Base-by-base conservation (phyloP, 495 filamentous ascomycete genomes). In the Hypoxylon lienhwacheense region DNA sequence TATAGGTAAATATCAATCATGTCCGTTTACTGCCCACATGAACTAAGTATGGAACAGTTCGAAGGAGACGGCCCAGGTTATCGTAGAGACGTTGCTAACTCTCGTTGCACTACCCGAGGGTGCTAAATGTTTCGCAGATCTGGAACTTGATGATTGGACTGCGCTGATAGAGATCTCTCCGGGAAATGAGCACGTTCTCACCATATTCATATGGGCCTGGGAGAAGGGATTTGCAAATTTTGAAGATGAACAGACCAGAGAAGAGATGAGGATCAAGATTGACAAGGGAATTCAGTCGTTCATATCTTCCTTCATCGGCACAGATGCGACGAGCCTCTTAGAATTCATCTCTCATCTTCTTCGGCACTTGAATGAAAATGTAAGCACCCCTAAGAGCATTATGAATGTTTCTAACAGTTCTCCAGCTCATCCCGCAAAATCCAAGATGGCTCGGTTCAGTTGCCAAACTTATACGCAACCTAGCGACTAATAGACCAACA, bases 151-250 rank as follows among this genome's bases (percentile, higher is more conserved):
- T 5, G 76, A 81, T 53, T 44, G 81, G 39, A 69, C 61, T 3
- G 70, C 81, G 8, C 53, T 85, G 43, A 73, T 76, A 28, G 79
- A 82, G 46, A 70, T 80, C 28, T 73, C 77, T 0, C 70, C 72
- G n/a, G 75, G 79, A 21, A 65, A 83, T 16, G 68, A 77, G 2
- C 67, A 77, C 14, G 77, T 70, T 3, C 57, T 81, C 6, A 73
- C 82, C 8, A 68, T 79, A n/a, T 59, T 85, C 29, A 62, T 66
- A 15, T 74, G 76, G 48, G 73, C 77, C 5, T 83, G 81, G 70
- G 66, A 78, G 14, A 80, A 72, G 54, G 63, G 63, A 28, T 61
- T 53, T 47, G 24, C 55, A 11, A 33, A 39, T 4, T 14, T 60
- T 21, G 14, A 64, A 46, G 60, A 64, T 63, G 14, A 42, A 33